Conservation (phyloP, 192 early-diverging fungal species). For the Backusella parvicylindrica region DNA sequence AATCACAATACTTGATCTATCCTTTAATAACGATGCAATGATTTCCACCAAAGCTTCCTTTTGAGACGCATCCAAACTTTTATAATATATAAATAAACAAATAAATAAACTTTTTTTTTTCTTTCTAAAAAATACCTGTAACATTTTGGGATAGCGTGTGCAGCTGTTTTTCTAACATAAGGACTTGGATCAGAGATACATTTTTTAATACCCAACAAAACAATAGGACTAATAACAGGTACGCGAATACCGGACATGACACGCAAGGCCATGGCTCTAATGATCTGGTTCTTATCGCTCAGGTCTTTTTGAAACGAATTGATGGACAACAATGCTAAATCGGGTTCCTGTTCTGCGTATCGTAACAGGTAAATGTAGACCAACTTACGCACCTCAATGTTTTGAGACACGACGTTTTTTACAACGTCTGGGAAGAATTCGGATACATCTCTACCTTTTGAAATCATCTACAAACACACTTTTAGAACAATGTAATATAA, state of each 20-base stretch:
- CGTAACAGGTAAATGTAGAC: conserved; percentile 96
- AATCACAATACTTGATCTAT: conserved; percentile 82
- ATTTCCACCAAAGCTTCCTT: conserved; percentile 75
- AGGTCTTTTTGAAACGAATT: conserved; percentile 99
- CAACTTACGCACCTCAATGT: conserved; percentile 86
- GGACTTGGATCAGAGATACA: conserved; percentile 82
- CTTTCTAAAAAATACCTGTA: conserved; percentile 50
- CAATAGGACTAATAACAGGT: conserved; percentile 88
- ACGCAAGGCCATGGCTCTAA: conserved; percentile 92
- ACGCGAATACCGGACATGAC: conserved; percentile 96
- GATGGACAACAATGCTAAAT: conserved; percentile 90
- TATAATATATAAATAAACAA: background rate
- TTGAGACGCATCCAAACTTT: conserved; percentile 77
- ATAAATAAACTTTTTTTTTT: background rate
- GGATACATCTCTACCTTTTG: conserved; percentile 86
- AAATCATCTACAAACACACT: too few relatives aligned
- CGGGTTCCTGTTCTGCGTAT: conserved; percentile 96
- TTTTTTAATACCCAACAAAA: conserved; percentile 87
- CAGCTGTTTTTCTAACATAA: conserved; percentile 91
- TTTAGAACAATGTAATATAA: too few relatives aligned
- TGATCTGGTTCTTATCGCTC: conserved; percentile 86
- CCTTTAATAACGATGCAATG: conserved; percentile 73
- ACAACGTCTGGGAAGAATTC: conserved; percentile 94
- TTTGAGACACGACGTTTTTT: conserved; percentile 92
- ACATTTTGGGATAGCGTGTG: conserved; percentile 86